These are phyloP conservation scores for Aegilops longissima DNA, from an alignment of 176 grass and related monocot species.

Conservation along the genomic window DNA sequence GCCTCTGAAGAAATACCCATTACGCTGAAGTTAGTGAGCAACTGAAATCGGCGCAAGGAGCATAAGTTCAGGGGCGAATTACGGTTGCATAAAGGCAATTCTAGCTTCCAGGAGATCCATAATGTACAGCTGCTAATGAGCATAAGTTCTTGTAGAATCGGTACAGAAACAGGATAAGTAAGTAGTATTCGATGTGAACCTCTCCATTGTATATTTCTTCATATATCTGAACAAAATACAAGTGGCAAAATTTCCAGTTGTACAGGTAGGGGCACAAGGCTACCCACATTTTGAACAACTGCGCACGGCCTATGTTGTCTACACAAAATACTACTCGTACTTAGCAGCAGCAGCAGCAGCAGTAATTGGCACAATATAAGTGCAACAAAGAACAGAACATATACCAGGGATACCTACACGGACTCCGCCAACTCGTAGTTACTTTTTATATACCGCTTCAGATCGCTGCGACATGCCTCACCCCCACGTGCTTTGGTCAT, in stretches of 20 bases:
- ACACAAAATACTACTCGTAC: neutral
- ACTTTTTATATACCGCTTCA: slow-evolving; percentile 19
- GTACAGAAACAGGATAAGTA: no score
- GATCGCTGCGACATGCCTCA: neutral
- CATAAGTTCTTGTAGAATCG: no score
- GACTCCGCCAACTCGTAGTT: neutral
- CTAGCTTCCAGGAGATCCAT: no score
- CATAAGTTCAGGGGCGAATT: no score
- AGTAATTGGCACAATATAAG: neutral
- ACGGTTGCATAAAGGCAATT: no score
- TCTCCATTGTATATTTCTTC: neutral
- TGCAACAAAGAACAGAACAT: neutral
- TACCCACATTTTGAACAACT: neutral
- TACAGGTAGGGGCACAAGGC: neutral
- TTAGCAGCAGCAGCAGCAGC: neutral
- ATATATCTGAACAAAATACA: slow-evolving; percentile 6
- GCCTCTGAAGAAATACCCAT: neutral
- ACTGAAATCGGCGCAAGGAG: neutral
- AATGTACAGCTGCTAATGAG: no score
- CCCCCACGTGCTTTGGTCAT: neutral
- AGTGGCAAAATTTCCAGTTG: slow-evolving; percentile 18
- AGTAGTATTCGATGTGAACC: neutral
- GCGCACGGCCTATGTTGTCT: neutral
- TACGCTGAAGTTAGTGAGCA: neutral
- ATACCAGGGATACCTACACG: neutral